Evolutionary conservation across 176 grass and related monocot genomes (phyloP).

Genomic region (Rhynchospora breviuscula): DNA sequence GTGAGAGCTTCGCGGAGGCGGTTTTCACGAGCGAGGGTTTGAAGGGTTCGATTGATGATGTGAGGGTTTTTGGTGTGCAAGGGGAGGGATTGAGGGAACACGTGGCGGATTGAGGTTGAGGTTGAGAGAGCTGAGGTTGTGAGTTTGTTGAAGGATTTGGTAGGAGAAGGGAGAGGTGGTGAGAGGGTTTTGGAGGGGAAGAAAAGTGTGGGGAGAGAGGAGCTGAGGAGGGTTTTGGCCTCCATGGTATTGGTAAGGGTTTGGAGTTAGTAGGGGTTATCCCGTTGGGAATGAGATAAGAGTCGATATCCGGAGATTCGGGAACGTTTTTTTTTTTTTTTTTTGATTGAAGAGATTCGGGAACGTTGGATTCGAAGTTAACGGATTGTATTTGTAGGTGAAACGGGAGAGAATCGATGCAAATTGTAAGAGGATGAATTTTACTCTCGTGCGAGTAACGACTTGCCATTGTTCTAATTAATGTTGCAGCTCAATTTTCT

Average conservation of each 20-base stretch:
- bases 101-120: background rate
- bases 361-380: no score
- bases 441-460: no score
- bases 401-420: no score
- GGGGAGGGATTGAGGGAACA: conserved; percentile 24
- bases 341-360: no score
- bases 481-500: no score
- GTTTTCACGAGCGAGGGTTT: conserved; percentile 37
- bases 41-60: conserved; percentile 45
- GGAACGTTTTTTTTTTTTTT: no score
- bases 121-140: background rate
- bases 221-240: conserved; percentile 26
- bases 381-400: no score
- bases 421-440: no score
- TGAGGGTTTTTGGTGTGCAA: conserved; percentile 68
- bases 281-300: no score
- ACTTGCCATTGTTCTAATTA: no score
- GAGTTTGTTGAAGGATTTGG: background rate
- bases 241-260: background rate
- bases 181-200: conserved; percentile 10
- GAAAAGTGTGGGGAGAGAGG: conserved; percentile 16
- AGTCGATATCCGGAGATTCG: no score
- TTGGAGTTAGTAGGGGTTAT: background rate
- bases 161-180: background rate
- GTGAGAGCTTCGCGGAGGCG: conserved; percentile 45